These are phyloP conservation scores for Ceratopteris richardii DNA, from an alignment of 75 land plant species.

Conservation along the genomic window DNA sequence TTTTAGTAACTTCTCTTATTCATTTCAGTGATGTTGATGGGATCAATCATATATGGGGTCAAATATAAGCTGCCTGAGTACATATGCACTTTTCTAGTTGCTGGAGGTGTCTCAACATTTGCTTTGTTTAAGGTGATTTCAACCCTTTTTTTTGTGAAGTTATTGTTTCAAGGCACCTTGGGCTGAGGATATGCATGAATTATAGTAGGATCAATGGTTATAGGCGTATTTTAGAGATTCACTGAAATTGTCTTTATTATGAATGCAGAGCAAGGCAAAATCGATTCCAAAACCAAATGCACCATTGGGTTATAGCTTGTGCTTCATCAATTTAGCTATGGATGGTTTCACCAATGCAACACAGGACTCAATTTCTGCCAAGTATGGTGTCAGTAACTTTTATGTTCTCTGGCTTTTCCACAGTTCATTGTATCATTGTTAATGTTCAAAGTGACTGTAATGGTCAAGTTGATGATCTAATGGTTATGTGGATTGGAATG, in stretches of 20 bases:
- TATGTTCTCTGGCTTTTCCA: no score
- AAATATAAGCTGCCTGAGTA: conserved; percentile 85
- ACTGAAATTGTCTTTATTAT: no score
- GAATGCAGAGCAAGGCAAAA: conserved; percentile 25
- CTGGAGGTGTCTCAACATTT: conserved; percentile 93
- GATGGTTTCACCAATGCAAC: conserved; percentile 99
- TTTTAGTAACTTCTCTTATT: background rate
- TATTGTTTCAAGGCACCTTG: no score
- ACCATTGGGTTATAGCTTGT: conserved; percentile 81
- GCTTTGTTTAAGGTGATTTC: conserved; percentile 72
- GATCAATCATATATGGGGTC: conserved; percentile 82
- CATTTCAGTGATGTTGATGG: conserved; percentile 88
- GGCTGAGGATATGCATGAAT: no score
- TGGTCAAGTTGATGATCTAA: no score
- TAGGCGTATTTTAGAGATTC: background rate
- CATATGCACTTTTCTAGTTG: conserved; percentile 84
- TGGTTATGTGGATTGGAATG: no score
- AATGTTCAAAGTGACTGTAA: no score
- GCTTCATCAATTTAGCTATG: conserved; percentile 77
- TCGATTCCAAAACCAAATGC: conserved; percentile 94
- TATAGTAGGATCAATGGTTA: no score
- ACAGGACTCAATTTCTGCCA: conserved; percentile 76
- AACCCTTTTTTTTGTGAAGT: no score
- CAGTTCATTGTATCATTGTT: background rate
- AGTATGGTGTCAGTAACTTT: conserved; percentile 29